phyloP scores from a whole-genome alignment of 2,329 filamentous ascomycete species.

The Colletotrichum sp. region DNA sequence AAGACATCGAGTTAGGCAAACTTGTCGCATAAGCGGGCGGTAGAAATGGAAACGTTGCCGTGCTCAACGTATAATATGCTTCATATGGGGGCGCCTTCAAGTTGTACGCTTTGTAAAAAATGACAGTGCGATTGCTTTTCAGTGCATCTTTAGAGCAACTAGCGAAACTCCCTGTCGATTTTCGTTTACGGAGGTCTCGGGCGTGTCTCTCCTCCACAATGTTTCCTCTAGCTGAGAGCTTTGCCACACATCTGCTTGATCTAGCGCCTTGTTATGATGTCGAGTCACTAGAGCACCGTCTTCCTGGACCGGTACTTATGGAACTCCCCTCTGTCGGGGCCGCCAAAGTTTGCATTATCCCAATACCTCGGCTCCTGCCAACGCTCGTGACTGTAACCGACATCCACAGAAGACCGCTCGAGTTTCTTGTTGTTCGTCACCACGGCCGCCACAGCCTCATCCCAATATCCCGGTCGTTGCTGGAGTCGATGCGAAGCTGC shows the following conservation, averaged over 20 bases:
- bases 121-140: accelerated
- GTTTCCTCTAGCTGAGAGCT: background rate
- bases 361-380: accelerated
- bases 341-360: accelerated
- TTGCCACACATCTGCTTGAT: background rate
- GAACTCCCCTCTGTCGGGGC: accelerated
- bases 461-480: accelerated
- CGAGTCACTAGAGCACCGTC: background rate
- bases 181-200: background rate
- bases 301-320: background rate
- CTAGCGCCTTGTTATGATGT: background rate
- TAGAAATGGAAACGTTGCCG: accelerated
- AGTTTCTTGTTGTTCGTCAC: background rate
- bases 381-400: background rate
- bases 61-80: accelerated
- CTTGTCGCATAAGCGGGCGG: accelerated
- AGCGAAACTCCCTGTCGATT: accelerated
- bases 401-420: background rate
- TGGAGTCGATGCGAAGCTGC: background rate
- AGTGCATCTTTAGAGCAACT: accelerated
- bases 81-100: background rate
- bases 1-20: accelerated
- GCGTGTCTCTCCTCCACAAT: accelerated
- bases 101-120: accelerated
- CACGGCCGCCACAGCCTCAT: background rate